phyloP scores from a whole-genome alignment of 2,329 filamentous ascomycete genomes.

The Ampelomyces quisqualis region DNA sequence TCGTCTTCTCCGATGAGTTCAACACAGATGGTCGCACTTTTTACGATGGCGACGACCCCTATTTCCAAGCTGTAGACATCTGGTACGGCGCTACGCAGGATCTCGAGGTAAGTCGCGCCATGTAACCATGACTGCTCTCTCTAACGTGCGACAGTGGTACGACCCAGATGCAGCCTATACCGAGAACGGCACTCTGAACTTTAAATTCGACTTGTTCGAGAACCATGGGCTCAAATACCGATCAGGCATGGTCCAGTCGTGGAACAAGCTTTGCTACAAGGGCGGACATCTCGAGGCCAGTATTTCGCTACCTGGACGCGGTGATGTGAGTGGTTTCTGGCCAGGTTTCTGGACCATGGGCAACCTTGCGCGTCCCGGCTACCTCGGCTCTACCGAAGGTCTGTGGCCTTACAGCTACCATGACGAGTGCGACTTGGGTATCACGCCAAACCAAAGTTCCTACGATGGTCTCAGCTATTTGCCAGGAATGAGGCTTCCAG shows the following conservation, averaged over 20 bases:
- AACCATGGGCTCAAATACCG: constrained; percentile 67
- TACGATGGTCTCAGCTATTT: constrained; percentile 65
- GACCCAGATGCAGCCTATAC: constrained; percentile 68
- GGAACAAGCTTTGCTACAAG: constrained; percentile 74
- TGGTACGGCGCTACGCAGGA: constrained; percentile 73
- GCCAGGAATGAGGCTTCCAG: constrained; percentile 69
- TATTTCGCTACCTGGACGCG: constrained; percentile 67
- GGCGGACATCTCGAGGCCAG: constrained; percentile 69
- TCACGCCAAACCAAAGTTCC: constrained; percentile 70
- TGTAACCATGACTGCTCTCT: background rate
- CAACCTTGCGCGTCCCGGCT: constrained; percentile 69
- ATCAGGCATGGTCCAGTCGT: constrained; percentile 73
- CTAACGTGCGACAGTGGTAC: constrained; percentile 57
- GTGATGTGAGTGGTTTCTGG: constrained; percentile 70
- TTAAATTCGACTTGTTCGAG: constrained; percentile 64
- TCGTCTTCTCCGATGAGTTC: constrained; percentile 75
- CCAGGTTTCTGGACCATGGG: constrained; percentile 77
- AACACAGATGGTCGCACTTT: constrained; percentile 67
- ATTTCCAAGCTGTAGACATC: constrained; percentile 66
- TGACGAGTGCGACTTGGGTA: constrained; percentile 67
- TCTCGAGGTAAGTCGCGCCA: constrained; percentile 55
- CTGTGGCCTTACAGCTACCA: constrained; percentile 75
- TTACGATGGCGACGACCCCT: constrained; percentile 70
- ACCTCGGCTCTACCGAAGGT: constrained; percentile 68
- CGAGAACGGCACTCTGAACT: constrained; percentile 61